Base-by-base conservation (phyloP, 495 filamentous ascomycete species). In the Delitschia confertaspora region DNA sequence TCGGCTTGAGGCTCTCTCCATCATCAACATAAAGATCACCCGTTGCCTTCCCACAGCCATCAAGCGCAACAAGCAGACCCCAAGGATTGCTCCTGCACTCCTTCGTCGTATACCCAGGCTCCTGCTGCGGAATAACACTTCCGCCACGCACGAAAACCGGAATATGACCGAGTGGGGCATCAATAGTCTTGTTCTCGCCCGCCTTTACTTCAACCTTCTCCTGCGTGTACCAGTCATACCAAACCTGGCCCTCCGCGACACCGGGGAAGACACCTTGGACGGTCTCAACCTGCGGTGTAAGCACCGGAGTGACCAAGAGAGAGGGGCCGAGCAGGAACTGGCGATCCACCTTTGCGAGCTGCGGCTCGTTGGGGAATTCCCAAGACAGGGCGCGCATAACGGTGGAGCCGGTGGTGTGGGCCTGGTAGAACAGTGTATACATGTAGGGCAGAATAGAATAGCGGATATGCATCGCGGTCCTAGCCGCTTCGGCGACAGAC, bases 141-240 rank as follows among this genome's bases (percentile, higher is more conserved):
- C 82, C 83, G 4, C 83, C 85, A 3, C 84, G 73, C 9, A 93
- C 47, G 51, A 74, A 85, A 2, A 93, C 75, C 0, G 82, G 83
- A 41, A 91, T 91, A 43, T 89, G 81, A 1, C 80, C 82, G 8
- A 91, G 63, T 0, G 83, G 83, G 2, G 85, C 85, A 10, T 70
- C 61, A 38, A 91, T 80, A 0, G 81, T 87, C 2, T 78, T 73
- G 48, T 88, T 88, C 44, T 78, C 65, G 4, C 77, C 78, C 0
- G 74, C 57, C 34, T 67, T 21, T 1, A 72, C 78, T 4, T 63
- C 50, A 2, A 86, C 68, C 0, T 65, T 62, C 0, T 66, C 63
- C 26, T 74, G 69, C 11, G 68, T 79, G 60, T 91, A 88, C 83
- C 83, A 89, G 57, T 93, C 86, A 48, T 89, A 93, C 77, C 83